Conservation (phyloP, 2,329 filamentous ascomycete genomes). For the Helotiales sp. region DNA sequence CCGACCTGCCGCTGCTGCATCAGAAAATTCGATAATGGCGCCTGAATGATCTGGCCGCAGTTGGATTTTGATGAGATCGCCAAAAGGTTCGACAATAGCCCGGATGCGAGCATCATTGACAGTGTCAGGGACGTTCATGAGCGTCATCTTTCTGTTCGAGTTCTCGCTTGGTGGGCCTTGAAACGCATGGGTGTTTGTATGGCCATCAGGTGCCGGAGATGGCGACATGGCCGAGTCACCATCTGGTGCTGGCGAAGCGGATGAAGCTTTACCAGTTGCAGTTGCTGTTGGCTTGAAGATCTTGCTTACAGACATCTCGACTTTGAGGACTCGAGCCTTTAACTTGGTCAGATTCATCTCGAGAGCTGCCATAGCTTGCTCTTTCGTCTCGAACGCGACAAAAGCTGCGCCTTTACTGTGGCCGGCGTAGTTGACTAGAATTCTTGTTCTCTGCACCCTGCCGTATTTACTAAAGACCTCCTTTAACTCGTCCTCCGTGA, state of each 20-base stretch:
- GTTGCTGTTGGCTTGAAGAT: constrained; percentile 58
- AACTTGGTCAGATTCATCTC: constrained; percentile 72
- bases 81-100: constrained; percentile 68
- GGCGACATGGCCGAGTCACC: constrained; percentile 35
- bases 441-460: constrained; percentile 67
- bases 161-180: constrained; percentile 49
- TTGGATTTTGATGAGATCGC: constrained; percentile 71
- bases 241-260: constrained; percentile 35
- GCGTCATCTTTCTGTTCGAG: constrained; percentile 69
- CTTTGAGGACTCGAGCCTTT: constrained; percentile 65
- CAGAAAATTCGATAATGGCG: constrained; percentile 80
- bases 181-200: constrained; percentile 24
- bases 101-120: constrained; percentile 85
- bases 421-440: constrained; percentile 68
- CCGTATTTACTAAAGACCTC: constrained; percentile 76
- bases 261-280: constrained; percentile 37
- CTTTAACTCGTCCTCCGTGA: constrained; percentile 67
- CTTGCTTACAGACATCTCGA: constrained; percentile 58
- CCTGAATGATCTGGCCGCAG: constrained; percentile 81
- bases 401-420: constrained; percentile 78
- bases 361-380: constrained; percentile 66
- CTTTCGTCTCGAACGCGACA: constrained; percentile 71
- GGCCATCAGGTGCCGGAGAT: constrained; percentile 27
- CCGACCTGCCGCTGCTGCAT: constrained; percentile 66
- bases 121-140: constrained; percentile 88